Evolutionary conservation across 129 eudicot species (phyloP).

Genomic region (Heracleum sosnowskyi): DNA sequence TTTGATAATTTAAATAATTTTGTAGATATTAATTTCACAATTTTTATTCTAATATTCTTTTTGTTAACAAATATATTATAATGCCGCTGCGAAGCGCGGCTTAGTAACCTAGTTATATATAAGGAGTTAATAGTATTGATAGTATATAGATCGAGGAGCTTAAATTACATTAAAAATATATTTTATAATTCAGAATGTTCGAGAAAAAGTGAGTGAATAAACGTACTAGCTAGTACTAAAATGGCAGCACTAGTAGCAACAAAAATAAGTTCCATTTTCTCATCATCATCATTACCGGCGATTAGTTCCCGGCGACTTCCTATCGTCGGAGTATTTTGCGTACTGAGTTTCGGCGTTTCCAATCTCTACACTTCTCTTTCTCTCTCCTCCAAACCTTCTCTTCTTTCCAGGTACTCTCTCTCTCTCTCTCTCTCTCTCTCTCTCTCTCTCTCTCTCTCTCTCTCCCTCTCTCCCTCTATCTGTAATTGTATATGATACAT

Average conservation of each 20-base stretch:
- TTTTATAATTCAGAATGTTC: too few relatives aligned
- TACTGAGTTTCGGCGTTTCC: conserved; percentile 68
- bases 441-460: not conserved
- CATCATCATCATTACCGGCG: conserved; percentile 19
- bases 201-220: not conserved
- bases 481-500: not conserved
- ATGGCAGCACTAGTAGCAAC: conserved; percentile 24
- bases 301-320: conserved; percentile 60
- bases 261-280: conserved; percentile 34
- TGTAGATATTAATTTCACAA: too few relatives aligned
- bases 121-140: too few relatives aligned
- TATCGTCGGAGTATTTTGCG: conserved; percentile 76
- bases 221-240: not conserved
- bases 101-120: too few relatives aligned
- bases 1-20: too few relatives aligned
- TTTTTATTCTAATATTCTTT: too few relatives aligned
- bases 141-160: too few relatives aligned
- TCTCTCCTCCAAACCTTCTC: conserved; percentile 26
- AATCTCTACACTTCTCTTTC: conserved; percentile 45
- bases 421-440: not conserved
- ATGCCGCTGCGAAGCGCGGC: too few relatives aligned
- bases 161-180: too few relatives aligned
- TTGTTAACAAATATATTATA: too few relatives aligned
- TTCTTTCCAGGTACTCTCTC: conserved; percentile 32
- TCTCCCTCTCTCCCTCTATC: not conserved